Percentiles rank a stretch among this genome's conserved stretches.
phyloP scores from a whole-genome alignment of 1,139 yeast species.

The Blastobotrys aristatus region DNA sequence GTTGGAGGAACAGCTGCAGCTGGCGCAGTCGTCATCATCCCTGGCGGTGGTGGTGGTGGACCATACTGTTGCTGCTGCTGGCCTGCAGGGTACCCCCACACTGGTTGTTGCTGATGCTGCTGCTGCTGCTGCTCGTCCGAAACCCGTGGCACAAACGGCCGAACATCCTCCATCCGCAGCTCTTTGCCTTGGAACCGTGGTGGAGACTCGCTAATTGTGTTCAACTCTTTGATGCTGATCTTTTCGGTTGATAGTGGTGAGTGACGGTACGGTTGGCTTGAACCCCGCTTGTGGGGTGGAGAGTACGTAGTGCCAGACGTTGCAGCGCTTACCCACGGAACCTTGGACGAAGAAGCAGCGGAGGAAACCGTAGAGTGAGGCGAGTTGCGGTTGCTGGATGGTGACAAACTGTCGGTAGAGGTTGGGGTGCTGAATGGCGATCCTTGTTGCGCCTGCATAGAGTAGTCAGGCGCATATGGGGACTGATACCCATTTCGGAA shows the following conservation, averaged over 20 bases:
- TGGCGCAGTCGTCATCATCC: not conserved
- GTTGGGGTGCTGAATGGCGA: constrained; percentile 9
- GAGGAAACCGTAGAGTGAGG: constrained; percentile 13
- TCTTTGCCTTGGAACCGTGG: not conserved
- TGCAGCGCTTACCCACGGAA: not conserved
- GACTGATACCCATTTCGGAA: not conserved
- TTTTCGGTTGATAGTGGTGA: not conserved
- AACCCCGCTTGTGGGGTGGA: constrained; percentile 7
- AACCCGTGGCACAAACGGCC: constrained; percentile 9
- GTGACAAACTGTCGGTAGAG: constrained; percentile 2
- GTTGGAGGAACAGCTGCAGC: not conserved
- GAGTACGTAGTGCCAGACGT: constrained; percentile 1
- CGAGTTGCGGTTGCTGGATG: constrained; percentile 8
- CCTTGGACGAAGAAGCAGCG: not conserved
- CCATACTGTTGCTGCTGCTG: constrained; percentile 1
- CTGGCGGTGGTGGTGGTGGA: not conserved
- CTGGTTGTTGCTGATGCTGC: not conserved
- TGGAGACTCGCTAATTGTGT: not conserved
- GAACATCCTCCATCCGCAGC: not conserved
- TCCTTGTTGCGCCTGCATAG: constrained; percentile 12
- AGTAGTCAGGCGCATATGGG: constrained; percentile 3
- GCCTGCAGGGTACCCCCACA: too few relatives aligned
- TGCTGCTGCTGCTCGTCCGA: not conserved
- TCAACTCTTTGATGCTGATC: not conserved
- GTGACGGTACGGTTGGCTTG: not conserved